Conservation (phyloP, 2,329 filamentous ascomycete genomes). For the Dothideomycetes sp. region DNA sequence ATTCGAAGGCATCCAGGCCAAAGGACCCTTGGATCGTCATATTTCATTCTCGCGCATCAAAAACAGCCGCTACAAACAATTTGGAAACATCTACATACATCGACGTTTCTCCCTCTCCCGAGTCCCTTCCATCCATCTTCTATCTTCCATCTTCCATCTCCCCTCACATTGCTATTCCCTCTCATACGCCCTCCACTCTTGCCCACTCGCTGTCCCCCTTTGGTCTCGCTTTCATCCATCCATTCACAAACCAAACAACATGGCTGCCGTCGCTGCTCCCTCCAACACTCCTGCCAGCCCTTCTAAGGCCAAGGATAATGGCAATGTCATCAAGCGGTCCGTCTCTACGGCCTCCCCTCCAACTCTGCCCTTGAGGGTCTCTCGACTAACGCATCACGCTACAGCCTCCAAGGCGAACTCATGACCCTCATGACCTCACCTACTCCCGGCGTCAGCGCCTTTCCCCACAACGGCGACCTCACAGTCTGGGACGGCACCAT, state of each 20-base stretch:
- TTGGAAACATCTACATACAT: too few species aligned
- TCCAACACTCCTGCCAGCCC: constrained; percentile 23
- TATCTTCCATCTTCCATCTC: constrained; percentile 3
- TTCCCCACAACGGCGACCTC: constrained; percentile 85
- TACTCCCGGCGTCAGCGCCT: constrained; percentile 87
- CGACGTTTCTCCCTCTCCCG: too few species aligned
- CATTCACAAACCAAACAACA: constrained; percentile 13
- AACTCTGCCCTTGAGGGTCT: not conserved
- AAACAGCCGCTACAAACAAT: too few species aligned
- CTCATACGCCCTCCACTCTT: not conserved
- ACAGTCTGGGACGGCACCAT: constrained; percentile 92
- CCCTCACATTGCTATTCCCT: not conserved
- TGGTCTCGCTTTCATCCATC: not conserved
- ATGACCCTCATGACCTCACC: constrained; percentile 98
- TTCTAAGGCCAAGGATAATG: constrained; percentile 28
- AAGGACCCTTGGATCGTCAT: too few species aligned
- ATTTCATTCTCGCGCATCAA: too few species aligned
- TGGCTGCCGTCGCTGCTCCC: constrained; percentile 23
- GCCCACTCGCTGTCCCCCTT: not conserved
- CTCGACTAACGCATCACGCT: constrained; percentile 11
- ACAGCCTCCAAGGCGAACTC: constrained; percentile 86
- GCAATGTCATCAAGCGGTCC: constrained; percentile 41
- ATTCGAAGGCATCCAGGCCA: too few species aligned
- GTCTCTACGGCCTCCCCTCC: constrained; percentile 5
- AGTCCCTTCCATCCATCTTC: not conserved